These are phyloP conservation scores for Agrocybe pediades DNA, from an alignment of 768 basidiomycete genomes.

Conservation along the genomic window DNA sequence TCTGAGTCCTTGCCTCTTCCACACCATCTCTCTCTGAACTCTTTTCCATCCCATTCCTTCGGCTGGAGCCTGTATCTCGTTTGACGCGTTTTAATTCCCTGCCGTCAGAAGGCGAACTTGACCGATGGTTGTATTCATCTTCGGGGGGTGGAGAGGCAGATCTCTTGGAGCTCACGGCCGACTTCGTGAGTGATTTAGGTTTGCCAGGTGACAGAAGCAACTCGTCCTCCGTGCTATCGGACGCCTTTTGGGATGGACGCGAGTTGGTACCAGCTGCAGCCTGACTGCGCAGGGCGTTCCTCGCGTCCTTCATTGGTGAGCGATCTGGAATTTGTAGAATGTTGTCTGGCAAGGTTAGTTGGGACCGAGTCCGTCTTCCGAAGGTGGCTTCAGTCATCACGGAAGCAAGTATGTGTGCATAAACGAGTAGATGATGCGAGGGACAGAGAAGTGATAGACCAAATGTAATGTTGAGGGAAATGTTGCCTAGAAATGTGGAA, in stretches of 20 bases:
- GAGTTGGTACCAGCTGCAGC: conserved; percentile 8
- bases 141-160: conserved; percentile 38
- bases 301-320: conserved; percentile 58
- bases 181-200: conserved; percentile 15
- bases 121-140: conserved; percentile 28
- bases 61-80: conserved; percentile 21
- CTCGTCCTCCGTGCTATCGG: conserved; percentile 46
- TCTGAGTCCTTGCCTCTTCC: conserved; percentile 7
- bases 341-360: conserved; percentile 47
- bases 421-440: conserved; percentile 1
- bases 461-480: too few species aligned
- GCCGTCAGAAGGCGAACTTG: conserved; percentile 27
- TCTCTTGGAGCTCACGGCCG: conserved; percentile 33
- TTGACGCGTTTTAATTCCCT: conserved; percentile 39
- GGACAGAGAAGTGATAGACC: not conserved
- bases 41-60: conserved; percentile 12
- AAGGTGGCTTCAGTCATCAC: conserved; percentile 29
- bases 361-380: conserved; percentile 52
- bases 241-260: conserved; percentile 14
- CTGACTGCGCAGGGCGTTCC: conserved; percentile 34
- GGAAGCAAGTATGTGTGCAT: not conserved
- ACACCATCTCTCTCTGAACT: conserved; percentile 15
- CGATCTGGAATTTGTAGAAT: conserved; percentile 45
- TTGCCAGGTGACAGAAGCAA: conserved; percentile 46
- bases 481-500: too few species aligned